phyloP scores from a whole-genome alignment of 2,329 filamentous ascomycete species.

The Aspergillus niger region DNA sequence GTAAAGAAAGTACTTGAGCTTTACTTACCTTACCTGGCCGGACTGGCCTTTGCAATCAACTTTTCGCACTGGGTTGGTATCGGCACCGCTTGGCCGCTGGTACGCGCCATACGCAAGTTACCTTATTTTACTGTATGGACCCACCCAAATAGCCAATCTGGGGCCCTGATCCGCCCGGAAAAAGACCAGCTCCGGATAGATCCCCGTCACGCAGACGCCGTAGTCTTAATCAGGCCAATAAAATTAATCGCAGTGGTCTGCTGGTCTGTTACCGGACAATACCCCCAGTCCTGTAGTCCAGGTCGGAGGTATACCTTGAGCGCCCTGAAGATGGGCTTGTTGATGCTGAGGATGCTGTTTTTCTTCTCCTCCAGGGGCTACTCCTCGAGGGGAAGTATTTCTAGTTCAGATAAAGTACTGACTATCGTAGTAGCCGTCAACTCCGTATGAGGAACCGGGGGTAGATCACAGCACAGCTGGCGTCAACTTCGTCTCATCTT shows the following conservation, averaged over 20 bases:
- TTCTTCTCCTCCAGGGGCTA: neutral
- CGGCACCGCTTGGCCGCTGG: neutral
- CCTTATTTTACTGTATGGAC: slow-evolving; percentile 16
- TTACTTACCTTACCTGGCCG: neutral
- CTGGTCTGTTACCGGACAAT: slow-evolving; percentile 5
- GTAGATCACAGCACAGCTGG: neutral
- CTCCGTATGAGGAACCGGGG: neutral
- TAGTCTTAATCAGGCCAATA: slow-evolving; percentile 8
- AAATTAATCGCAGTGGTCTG: neutral
- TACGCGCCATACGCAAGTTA: slow-evolving; percentile 10
- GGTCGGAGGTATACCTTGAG: neutral
- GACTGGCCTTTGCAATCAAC: slow-evolving; percentile 6
- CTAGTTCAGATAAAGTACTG: neutral
- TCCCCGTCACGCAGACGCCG: slow-evolving; percentile 11
- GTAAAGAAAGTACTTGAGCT: neutral
- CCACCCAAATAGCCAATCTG: slow-evolving; percentile 13
- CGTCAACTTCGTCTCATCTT: neutral
- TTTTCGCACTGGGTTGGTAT: neutral
- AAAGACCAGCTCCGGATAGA: slow-evolving; percentile 19
- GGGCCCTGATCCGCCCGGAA: slow-evolving; percentile 10
- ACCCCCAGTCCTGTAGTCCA: neutral
- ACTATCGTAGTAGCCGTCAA: neutral
- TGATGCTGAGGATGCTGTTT: neutral
- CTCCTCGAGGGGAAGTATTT: neutral
- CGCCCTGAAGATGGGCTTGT: neutral